These are phyloP conservation scores for Candida nemodendra DNA, from an alignment of 805 yeast species.

Conservation along the genomic window DNA sequence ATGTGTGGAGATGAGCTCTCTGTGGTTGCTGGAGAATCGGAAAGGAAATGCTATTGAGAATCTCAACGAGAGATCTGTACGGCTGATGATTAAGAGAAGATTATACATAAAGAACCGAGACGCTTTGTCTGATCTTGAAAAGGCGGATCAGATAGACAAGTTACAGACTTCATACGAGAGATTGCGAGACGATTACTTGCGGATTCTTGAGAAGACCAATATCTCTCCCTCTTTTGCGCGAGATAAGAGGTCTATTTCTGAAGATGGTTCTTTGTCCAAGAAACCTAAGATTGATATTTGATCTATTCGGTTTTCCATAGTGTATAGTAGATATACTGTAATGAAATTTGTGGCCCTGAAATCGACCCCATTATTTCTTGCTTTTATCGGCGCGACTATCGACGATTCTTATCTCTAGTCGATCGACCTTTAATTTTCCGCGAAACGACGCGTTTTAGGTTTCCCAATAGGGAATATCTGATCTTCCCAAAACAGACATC, in stretches of 20 bases:
- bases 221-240: slow-evolving; percentile 8
- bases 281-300: slow-evolving; percentile 7
- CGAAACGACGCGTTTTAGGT: too few relatives aligned
- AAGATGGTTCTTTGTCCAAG: slow-evolving; percentile 7
- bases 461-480: slow-evolving; percentile 16
- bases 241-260: slow-evolving; percentile 13
- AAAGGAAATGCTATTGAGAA: slow-evolving; percentile 18
- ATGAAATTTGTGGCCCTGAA: too few relatives aligned
- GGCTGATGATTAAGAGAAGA: slow-evolving; percentile 70
- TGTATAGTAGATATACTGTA: too few relatives aligned
- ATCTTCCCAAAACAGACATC: slow-evolving; percentile 19
- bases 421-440: too few relatives aligned
- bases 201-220: slow-evolving; percentile 44
- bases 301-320: too few relatives aligned
- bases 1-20: slow-evolving; percentile 69
- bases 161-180: slow-evolving; percentile 71
- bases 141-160: slow-evolving; percentile 63
- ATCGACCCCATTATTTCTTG: too few relatives aligned
- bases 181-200: slow-evolving; percentile 66
- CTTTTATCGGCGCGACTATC: too few relatives aligned
- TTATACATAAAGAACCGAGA: slow-evolving; percentile 78
- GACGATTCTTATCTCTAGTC: too few relatives aligned
- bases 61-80: slow-evolving; percentile 35
- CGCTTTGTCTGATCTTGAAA: slow-evolving; percentile 64
- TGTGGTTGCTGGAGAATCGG: slow-evolving; percentile 38